Percentiles rank a stretch among this genome's conserved stretches.
Evolutionary conservation across 345 rosid genomes (phyloP).

Genomic region (Dipteronia sinensis): DNA sequence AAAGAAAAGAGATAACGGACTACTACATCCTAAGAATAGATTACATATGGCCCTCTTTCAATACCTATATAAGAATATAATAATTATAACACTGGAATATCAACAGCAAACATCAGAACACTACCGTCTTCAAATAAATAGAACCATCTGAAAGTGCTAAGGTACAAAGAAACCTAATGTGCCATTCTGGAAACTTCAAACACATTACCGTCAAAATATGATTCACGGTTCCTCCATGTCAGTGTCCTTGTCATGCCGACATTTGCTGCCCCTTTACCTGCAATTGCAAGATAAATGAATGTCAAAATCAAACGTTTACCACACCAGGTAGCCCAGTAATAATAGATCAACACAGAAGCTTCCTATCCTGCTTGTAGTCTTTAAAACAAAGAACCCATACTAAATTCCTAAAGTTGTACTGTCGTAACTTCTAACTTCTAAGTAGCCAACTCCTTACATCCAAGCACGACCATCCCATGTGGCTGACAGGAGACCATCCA

Average conservation of each 20-base stretch:
- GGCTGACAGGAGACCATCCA: too few species aligned
- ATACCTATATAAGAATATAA: background rate
- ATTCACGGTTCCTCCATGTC: background rate
- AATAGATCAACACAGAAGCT: background rate
- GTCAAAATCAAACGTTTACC: background rate
- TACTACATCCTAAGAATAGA: background rate
- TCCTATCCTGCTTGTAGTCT: background rate
- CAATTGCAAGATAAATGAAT: background rate
- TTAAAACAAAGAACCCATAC: too few species aligned
- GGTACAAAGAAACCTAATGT: background rate
- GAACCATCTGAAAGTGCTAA: background rate
- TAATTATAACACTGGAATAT: background rate
- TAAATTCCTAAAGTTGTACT: background rate
- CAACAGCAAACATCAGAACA: too few species aligned
- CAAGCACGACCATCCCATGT: background rate
- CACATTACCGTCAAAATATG: background rate
- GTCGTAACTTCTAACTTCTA: too few species aligned
- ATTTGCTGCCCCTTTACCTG: background rate
- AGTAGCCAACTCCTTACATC: background rate
- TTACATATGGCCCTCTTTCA: background rate
- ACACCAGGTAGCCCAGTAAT: background rate
- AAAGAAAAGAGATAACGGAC: background rate
- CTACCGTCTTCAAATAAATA: too few species aligned
- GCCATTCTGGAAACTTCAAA: background rate
- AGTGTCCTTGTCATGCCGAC: background rate